Evolutionary conservation across 2,329 filamentous ascomycete genomes (phyloP), one percentile per base, ranked within the genome.

Genomic region (Bipolaris oryzae): DNA sequence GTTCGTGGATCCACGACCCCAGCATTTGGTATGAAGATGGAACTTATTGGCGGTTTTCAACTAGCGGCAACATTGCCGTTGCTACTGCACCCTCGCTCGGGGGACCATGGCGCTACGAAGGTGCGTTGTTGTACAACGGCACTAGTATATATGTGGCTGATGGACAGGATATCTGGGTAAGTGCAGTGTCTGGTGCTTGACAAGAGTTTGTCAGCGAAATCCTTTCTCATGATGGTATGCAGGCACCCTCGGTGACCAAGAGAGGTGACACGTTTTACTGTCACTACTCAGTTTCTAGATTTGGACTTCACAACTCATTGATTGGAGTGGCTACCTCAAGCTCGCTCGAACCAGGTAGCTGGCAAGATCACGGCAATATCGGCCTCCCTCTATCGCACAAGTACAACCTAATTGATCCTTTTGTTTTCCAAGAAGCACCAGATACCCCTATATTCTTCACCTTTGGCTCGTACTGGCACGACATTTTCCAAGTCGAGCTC

Each of bases 401-500:
- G 1, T 73, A 67, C 46, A 80, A 81, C 48, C 74, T 78, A 35
- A 80, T 91, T 66, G 89, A 81, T 55, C 72, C 75, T 1, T 74
- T 76, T 51, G 57, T 80, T 23, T 78, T 82, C 58, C 66, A 70
- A 34, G 72, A 72, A 28, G 50, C 73, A 71, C 13, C 53, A 1
- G 45, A 44, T 1, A 47, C 35, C 2, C 50, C 61, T 0, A 80
- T 80, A 28, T 79, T 81, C 51, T 74, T 86, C 65, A 86, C 80
- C 54, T 90, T 89, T 59, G 88, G 88, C 18, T 87, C 83, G 21
- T 90, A 87, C 78, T 91, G 87, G 87, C 72, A 77, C 4, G 83
- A 85, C 63, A 82, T 90, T 57, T 87, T 84, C 74, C 86, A 88
- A 67, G 83, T 85, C 0, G 68, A 76, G 9, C 78, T 89, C 16